Evolutionary conservation across 1,139 yeast species (phyloP).

Genomic region (Hyphopichia pseudoburtonii): DNA sequence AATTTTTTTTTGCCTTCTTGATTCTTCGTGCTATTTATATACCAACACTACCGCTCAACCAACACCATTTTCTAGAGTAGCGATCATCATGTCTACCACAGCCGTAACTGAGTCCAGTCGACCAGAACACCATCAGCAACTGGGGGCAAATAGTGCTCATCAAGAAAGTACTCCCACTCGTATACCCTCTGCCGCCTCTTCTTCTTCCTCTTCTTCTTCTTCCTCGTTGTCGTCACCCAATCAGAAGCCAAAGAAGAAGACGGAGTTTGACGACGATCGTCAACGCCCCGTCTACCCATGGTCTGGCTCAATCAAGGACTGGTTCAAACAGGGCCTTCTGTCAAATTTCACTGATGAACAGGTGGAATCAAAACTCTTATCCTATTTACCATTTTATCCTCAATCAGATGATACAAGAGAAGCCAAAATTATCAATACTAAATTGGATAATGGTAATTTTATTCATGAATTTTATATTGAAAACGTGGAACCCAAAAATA

Average conservation of each 20-base stretch:
- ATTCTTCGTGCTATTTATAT: too few species aligned
- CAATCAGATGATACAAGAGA: slow-evolving; percentile 47
- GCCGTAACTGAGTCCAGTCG: too few species aligned
- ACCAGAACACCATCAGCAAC: too few species aligned
- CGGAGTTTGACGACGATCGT: slow-evolving; percentile 18
- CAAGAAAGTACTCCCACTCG: too few species aligned
- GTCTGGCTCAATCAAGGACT: slow-evolving; percentile 35
- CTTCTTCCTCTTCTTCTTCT: background rate
- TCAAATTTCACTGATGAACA: slow-evolving; percentile 23
- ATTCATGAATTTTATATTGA: slow-evolving; percentile 60
- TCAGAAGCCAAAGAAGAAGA: slow-evolving; percentile 5
- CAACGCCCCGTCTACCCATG: slow-evolving; percentile 24
- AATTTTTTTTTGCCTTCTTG: too few species aligned
- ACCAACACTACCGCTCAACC: background rate
- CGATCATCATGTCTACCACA: background rate
- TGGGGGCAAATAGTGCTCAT: too few species aligned
- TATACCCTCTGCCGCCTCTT: too few species aligned
- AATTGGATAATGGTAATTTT: slow-evolving; percentile 44
- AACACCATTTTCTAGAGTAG: background rate
- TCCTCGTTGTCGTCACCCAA: background rate
- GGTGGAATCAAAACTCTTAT: slow-evolving; percentile 36
- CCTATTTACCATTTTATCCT: slow-evolving; percentile 61
- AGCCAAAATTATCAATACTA: slow-evolving; percentile 51
- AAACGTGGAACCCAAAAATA: slow-evolving; percentile 22
- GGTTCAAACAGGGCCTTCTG: slow-evolving; percentile 34